A percentile compares a stretch with the other conserved stretches of the same genome.
These are phyloP conservation scores for Pythium coloratum DNA, from an alignment of 352 stramenopile genomes.

Conservation along the genomic window DNA sequence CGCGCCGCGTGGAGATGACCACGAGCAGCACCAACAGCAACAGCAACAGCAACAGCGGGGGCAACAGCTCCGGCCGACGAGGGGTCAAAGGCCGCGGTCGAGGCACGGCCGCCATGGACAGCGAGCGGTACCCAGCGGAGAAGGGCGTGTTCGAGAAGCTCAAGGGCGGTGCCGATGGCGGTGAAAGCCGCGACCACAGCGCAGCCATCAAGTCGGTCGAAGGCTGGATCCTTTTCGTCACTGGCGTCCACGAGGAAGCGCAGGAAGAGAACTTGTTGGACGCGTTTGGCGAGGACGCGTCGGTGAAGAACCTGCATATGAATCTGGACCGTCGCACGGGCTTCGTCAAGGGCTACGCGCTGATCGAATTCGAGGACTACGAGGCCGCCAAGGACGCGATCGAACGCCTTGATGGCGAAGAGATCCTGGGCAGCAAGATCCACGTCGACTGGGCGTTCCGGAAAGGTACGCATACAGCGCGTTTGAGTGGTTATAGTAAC, in stretches of 20 bases:
- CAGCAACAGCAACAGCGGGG: neutral
- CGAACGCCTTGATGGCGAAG: conserved; percentile 90
- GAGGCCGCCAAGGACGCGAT: conserved; percentile 91
- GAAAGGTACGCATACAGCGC: conserved; percentile 39
- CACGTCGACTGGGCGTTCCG: conserved; percentile 94
- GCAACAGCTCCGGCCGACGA: conserved; percentile 13
- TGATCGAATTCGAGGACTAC: conserved; percentile 93
- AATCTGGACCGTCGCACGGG: conserved; percentile 95
- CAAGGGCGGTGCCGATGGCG: conserved; percentile 7
- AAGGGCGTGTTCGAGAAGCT: conserved; percentile 86
- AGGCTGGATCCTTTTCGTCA: conserved; percentile 97
- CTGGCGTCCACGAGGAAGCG: conserved; percentile 94
- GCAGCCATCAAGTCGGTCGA: conserved; percentile 88
- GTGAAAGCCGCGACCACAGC: conserved; percentile 37
- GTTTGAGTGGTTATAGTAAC: neutral
- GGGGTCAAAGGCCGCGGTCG: conserved; percentile 73
- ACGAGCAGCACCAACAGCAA: neutral
- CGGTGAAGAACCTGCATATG: conserved; percentile 95
- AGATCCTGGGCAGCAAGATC: conserved; percentile 90
- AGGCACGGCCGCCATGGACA: conserved; percentile 70
- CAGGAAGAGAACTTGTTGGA: conserved; percentile 97
- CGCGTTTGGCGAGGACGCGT: conserved; percentile 93
- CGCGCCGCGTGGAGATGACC: conserved; percentile 28
- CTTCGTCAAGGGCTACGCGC: conserved; percentile 95
- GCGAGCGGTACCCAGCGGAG: conserved; percentile 62